phyloP scores from a whole-genome alignment of 2,329 filamentous ascomycete genomes.

The Eutypella sp. region DNA sequence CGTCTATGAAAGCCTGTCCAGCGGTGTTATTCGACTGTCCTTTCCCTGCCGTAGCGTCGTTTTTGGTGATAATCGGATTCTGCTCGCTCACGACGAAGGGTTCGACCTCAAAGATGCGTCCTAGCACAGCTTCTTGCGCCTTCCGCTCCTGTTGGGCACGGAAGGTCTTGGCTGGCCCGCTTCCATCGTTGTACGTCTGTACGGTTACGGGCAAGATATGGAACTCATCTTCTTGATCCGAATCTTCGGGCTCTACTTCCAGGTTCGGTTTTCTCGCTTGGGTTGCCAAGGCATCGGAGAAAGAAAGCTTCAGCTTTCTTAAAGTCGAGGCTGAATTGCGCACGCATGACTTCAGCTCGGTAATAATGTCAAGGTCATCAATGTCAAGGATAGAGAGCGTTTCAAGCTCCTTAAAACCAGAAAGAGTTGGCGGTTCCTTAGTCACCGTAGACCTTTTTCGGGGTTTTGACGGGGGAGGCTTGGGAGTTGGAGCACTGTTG shows the following conservation, averaged over 20 bases:
- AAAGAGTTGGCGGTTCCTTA: slow-evolving; percentile 48
- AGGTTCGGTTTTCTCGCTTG: slow-evolving; percentile 39
- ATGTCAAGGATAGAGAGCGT: slow-evolving; percentile 55
- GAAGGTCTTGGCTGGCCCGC: slow-evolving; percentile 39
- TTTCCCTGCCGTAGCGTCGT: slow-evolving; percentile 22
- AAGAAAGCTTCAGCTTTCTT: slow-evolving; percentile 51
- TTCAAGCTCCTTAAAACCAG: slow-evolving; percentile 51
- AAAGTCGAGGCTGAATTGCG: slow-evolving; percentile 50
- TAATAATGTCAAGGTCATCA: slow-evolving; percentile 50
- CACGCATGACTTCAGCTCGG: slow-evolving; percentile 52
- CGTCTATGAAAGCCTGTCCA: slow-evolving; percentile 29
- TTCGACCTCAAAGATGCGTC: slow-evolving; percentile 48
- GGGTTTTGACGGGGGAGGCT: slow-evolving; percentile 27
- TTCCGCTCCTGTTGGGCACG: slow-evolving; percentile 50
- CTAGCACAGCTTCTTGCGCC: slow-evolving; percentile 48
- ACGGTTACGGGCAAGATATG: slow-evolving; percentile 34
- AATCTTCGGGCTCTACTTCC: slow-evolving; percentile 40
- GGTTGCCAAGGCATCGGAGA: slow-evolving; percentile 48
- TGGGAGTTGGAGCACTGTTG: slow-evolving; percentile 30
- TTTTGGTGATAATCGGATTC: slow-evolving; percentile 18
- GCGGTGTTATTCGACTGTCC: slow-evolving; percentile 14
- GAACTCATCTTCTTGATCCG: slow-evolving; percentile 53
- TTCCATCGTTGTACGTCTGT: slow-evolving; percentile 29
- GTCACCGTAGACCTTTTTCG: slow-evolving; percentile 25
- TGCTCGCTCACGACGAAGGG: slow-evolving; percentile 32